Base-by-base conservation (phyloP, 2,329 filamentous ascomycete genomes). In the Didymella pomorum region DNA sequence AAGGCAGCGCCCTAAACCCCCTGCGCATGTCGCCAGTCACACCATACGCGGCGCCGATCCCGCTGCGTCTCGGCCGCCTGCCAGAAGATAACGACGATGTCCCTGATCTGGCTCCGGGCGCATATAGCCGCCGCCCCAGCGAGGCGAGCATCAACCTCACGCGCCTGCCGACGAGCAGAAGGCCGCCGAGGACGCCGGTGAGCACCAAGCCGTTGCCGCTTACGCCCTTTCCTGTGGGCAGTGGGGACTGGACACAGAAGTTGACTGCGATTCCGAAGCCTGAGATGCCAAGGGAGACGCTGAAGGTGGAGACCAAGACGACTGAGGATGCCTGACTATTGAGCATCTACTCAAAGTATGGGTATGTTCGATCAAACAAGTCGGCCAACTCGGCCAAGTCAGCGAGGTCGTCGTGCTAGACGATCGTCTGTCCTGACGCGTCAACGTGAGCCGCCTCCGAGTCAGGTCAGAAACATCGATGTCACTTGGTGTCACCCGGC, bases 121-220 rank as follows among this genome's bases (percentile, higher is more conserved):
- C 48, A 1, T 54, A 56, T 33, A 60, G 48, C 16, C 58, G 63
- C n/a, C 53, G 46, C 31, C 54, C 60, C 10, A 64, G 60, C 59
- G 60, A 60, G 20, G 20, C 49, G 25, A 43, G 43, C 25, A 51
- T 46, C 23, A 44, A 21, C 39, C 28, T 58, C 41, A 31, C 52
- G 12, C 29, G 49, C 9, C 52, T 46, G 33, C 52, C 59, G 23
- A 54, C 45, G 2, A 41, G 21, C 18, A 49, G 21, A 25, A 33
- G 45, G 2, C 37, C 31, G n/a, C 25, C 56, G 2, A 20, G 56
- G 16, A 58, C 56, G 9, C 58, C 61, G 2, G 60, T 62, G 10
- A 61, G 61, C 29, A 64, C 68, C 12, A 75, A 75, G 52, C 68
- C 70, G 16, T 43, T 75, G 21, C 73, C 73, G 10, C 46, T 74